phyloP scores from a whole-genome alignment of 2,329 filamentous ascomycete genomes.

The Macrophomina phaseolina region DNA sequence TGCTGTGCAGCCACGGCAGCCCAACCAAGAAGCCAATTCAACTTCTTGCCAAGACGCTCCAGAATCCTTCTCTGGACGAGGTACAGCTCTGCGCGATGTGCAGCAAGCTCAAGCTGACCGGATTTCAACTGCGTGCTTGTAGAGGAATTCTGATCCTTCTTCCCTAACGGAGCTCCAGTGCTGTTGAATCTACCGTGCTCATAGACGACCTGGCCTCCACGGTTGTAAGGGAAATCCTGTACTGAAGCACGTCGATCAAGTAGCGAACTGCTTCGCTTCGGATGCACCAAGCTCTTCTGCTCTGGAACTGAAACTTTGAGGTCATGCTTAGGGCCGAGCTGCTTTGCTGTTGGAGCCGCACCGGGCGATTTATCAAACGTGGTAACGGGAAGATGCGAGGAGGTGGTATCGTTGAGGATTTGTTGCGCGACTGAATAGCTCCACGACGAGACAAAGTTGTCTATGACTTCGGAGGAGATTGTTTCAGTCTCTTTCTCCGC shows the following conservation, averaged over 20 bases:
- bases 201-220: slow-evolving; percentile 43
- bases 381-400: slow-evolving; percentile 70
- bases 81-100: slow-evolving; percentile 81
- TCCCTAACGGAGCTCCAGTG: slow-evolving; percentile 1
- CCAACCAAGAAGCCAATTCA: slow-evolving; percentile 82
- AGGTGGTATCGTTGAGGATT: slow-evolving; percentile 75
- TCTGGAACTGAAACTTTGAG: slow-evolving; percentile 68
- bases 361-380: slow-evolving; percentile 33
- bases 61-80: slow-evolving; percentile 80
- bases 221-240: slow-evolving; percentile 42
- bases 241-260: slow-evolving; percentile 41
- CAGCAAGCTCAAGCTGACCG: slow-evolving; percentile 82
- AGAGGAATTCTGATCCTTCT: background rate
- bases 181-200: slow-evolving; percentile 46
- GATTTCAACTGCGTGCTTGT: slow-evolving; percentile 40
- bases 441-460: slow-evolving; percentile 79
- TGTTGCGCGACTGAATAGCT: slow-evolving; percentile 78
- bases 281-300: slow-evolving; percentile 74
- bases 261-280: slow-evolving; percentile 68
- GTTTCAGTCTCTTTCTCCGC: slow-evolving; percentile 37
- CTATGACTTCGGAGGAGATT: slow-evolving; percentile 61
- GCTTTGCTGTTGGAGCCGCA: slow-evolving; percentile 45
- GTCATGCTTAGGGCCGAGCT: slow-evolving; percentile 59
- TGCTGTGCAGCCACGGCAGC: slow-evolving; percentile 43
- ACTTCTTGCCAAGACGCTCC: slow-evolving; percentile 72